phyloP scores from a whole-genome alignment of 129 eudicot genomes.

The Tagetes erecta region DNA sequence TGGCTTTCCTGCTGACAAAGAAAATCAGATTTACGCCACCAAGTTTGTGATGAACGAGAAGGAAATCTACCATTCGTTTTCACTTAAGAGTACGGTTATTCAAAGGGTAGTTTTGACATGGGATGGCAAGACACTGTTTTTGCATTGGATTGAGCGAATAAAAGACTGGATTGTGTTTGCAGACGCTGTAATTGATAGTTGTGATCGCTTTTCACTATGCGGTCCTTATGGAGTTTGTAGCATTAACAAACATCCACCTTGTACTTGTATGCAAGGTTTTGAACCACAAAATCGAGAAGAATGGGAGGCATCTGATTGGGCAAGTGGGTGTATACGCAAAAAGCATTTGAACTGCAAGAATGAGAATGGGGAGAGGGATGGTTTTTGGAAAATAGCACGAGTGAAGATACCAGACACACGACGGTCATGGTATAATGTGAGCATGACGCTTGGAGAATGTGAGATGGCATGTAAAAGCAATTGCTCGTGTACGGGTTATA shows the following conservation, averaged over 20 bases:
- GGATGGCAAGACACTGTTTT: constrained; percentile 30
- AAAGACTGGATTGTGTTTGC: constrained; percentile 31
- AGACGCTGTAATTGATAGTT: constrained; percentile 18
- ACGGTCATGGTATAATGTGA: constrained; percentile 26
- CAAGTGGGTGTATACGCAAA: constrained; percentile 48
- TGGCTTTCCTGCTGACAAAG: constrained; percentile 19
- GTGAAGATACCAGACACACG: constrained; percentile 38
- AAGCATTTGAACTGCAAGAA: constrained; percentile 26
- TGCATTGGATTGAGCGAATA: constrained; percentile 37
- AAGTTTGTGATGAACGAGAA: constrained; percentile 20
- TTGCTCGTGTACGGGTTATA: constrained; percentile 38
- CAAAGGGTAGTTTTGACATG: constrained; percentile 32
- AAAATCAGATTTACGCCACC: constrained; percentile 1
- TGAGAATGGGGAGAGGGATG: constrained; percentile 33
- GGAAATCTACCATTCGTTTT: constrained; percentile 27
- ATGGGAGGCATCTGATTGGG: constrained; percentile 44
- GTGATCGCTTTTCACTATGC: constrained; percentile 38
- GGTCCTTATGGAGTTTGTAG: constrained; percentile 40
- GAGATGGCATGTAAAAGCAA: constrained; percentile 25
- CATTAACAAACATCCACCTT: constrained; percentile 26
- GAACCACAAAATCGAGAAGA: constrained; percentile 22
- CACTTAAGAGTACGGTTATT: constrained; percentile 16
- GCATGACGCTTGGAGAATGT: constrained; percentile 38
- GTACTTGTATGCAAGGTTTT: constrained; percentile 39
- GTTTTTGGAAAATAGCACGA: constrained; percentile 20